Conservation (phyloP, 2,329 filamentous ascomycete genomes). For the Chrysoporthe puriensis region DNA sequence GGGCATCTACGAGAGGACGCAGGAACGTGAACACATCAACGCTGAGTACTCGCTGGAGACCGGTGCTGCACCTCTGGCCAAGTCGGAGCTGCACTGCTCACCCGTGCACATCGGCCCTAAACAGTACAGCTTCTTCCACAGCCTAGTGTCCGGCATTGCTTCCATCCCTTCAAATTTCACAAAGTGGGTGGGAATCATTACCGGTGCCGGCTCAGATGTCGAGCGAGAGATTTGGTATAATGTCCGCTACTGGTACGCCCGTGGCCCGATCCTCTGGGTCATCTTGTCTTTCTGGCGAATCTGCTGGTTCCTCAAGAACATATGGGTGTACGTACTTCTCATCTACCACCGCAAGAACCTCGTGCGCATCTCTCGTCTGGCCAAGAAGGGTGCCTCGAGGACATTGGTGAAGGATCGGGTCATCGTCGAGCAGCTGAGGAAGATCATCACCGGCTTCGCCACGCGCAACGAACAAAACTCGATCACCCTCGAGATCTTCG, state of each 20-base stretch:
- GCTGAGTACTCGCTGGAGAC: constrained; percentile 30
- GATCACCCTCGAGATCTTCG: constrained; percentile 38
- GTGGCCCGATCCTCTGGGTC: constrained; percentile 33
- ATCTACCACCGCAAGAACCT: constrained; percentile 40
- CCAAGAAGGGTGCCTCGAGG: constrained; percentile 38
- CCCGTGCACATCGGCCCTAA: constrained; percentile 27
- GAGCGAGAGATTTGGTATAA: constrained; percentile 43
- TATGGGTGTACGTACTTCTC: constrained; percentile 39
- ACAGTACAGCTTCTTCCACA: constrained; percentile 24
- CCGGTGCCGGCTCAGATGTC: constrained; percentile 40
- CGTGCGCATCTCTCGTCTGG: constrained; percentile 39
- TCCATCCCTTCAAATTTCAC: constrained; percentile 35
- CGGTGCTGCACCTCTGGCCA: constrained; percentile 24
- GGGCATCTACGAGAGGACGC: constrained; percentile 29
- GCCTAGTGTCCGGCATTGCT: constrained; percentile 29
- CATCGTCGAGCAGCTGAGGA: constrained; percentile 38
- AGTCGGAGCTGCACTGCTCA: constrained; percentile 28
- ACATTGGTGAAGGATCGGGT: constrained; percentile 37
- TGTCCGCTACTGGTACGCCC: constrained; percentile 35
- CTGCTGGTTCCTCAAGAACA: constrained; percentile 38
- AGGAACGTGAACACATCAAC: constrained; percentile 30
- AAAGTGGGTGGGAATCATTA: constrained; percentile 42
- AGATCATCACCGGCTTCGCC: constrained; percentile 39
- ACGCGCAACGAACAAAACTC: constrained; percentile 32
- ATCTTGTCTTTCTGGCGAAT: constrained; percentile 39